These are phyloP conservation scores for Sporobolus alterniflorus DNA, from an alignment of 202 grass and related monocot species.

Conservation along the genomic window DNA sequence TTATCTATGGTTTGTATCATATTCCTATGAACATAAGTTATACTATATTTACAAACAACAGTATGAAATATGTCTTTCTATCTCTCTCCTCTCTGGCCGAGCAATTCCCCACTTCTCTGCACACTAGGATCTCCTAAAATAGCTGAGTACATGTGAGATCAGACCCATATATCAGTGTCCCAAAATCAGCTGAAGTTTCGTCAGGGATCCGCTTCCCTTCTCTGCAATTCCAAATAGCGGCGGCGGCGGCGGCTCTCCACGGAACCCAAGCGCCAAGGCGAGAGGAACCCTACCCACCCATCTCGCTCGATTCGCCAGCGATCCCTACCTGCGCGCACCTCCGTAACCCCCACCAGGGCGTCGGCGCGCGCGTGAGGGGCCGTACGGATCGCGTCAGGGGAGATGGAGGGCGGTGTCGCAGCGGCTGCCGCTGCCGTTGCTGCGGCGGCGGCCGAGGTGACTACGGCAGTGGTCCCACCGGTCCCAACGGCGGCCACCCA, in stretches of 20 bases:
- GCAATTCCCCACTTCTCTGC: not conserved
- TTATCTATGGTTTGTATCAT: too few relatives aligned
- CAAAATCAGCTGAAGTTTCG: too few relatives aligned
- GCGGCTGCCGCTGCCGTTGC: not conserved
- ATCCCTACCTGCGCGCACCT: not conserved
- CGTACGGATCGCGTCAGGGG: slow-evolving; percentile 16
- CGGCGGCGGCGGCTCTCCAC: not conserved
- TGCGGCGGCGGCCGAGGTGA: slow-evolving; percentile 1
- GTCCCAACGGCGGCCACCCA: slow-evolving; percentile 7
- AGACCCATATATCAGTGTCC: too few relatives aligned
- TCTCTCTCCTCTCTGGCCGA: too few relatives aligned
- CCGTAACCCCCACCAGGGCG: not conserved
- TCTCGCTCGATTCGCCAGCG: not conserved
- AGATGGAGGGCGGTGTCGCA: slow-evolving; percentile 30
- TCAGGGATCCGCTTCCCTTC: too few relatives aligned
- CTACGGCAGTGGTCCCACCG: slow-evolving; percentile 6
- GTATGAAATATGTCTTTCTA: too few relatives aligned
- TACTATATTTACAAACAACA: too few relatives aligned
- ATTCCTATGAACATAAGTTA: too few relatives aligned
- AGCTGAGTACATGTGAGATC: too few relatives aligned
- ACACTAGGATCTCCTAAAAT: too few relatives aligned
- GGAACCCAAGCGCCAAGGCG: not conserved
- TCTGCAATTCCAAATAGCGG: not conserved
- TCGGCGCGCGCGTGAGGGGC: not conserved
- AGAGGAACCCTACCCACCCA: not conserved